Conservation (phyloP, 345 rosid genomes). For the Populus davidiana region DNA sequence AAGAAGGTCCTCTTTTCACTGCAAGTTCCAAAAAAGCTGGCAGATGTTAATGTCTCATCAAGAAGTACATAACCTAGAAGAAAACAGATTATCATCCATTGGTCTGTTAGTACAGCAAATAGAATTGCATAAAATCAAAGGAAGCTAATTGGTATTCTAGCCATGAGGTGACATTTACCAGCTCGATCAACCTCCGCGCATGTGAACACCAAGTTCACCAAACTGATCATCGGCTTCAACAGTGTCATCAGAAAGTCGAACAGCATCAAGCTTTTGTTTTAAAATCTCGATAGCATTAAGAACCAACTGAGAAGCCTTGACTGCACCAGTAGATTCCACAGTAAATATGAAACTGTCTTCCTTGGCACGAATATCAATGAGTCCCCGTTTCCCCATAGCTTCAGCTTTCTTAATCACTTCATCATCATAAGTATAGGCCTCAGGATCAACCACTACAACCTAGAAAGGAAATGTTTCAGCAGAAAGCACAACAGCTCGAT, state of each 20-base stretch:
- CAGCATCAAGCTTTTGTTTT: slow-evolving; percentile 88
- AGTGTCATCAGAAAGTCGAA: slow-evolving; percentile 85
- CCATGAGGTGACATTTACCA: not conserved
- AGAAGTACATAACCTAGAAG: not conserved
- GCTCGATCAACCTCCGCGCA: slow-evolving; percentile 76
- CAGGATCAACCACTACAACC: slow-evolving; percentile 82
- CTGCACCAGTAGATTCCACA: slow-evolving; percentile 87
- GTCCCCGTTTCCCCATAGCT: slow-evolving; percentile 90
- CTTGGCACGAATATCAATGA: slow-evolving; percentile 76
- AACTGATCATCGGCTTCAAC: slow-evolving; percentile 98
- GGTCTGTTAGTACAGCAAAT: not conserved
- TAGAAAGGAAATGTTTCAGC: slow-evolving; percentile 12
- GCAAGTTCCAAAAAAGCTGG: not conserved
- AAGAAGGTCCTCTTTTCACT: not conserved
- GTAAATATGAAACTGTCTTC: slow-evolving; percentile 88
- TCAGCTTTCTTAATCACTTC: slow-evolving; percentile 89
- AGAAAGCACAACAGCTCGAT: not conserved
- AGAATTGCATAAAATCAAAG: not conserved
- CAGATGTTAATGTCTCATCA: not conserved
- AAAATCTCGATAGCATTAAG: slow-evolving; percentile 82
- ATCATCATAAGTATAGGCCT: slow-evolving; percentile 88
- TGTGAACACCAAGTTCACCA: slow-evolving; percentile 97
- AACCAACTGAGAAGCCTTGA: slow-evolving; percentile 84
- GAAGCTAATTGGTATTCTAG: not conserved
- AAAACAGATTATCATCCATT: not conserved